Evolutionary conservation across 345 rosid species (phyloP).

Genomic region (Noccaea bulbosa): DNA sequence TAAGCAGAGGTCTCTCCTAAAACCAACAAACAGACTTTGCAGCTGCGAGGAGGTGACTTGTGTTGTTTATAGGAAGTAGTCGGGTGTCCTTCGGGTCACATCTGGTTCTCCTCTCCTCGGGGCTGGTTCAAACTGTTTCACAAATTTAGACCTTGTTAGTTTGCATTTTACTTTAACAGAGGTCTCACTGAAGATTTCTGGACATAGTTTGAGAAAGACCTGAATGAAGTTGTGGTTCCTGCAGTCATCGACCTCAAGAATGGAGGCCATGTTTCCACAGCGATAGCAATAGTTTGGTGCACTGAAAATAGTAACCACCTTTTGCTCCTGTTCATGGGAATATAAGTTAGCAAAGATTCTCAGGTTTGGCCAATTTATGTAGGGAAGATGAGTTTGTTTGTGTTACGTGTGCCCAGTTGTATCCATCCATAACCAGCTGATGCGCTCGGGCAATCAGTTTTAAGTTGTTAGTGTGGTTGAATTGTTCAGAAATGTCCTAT

Average conservation of each 20-base stretch:
- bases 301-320: slow-evolving; percentile 96
- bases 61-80: slow-evolving; percentile 72
- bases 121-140: slow-evolving; percentile 92
- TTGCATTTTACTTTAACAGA: background rate
- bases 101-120: slow-evolving; percentile 99
- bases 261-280: slow-evolving; percentile 99
- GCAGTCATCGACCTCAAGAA: slow-evolving; percentile 97
- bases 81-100: slow-evolving; percentile 96
- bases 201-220: slow-evolving; percentile 52
- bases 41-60: slow-evolving; percentile 26
- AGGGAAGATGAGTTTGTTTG: slow-evolving; percentile 15
- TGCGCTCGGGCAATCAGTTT: slow-evolving; percentile 97
- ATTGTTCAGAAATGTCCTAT: slow-evolving; percentile 97
- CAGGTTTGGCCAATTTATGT: slow-evolving; percentile 6
- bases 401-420: slow-evolving; percentile 94
- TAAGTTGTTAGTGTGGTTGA: slow-evolving; percentile 86
- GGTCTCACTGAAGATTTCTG: background rate
- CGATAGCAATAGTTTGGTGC: slow-evolving; percentile 99
- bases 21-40: slow-evolving; percentile 40
- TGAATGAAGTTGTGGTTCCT: slow-evolving; percentile 87
- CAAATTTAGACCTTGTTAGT: slow-evolving; percentile 2
- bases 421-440: slow-evolving; percentile 99
- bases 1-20: slow-evolving; percentile 41
- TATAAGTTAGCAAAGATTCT: slow-evolving; percentile 21
- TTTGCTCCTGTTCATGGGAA: slow-evolving; percentile 78